A percentile compares a stretch with the other conserved stretches of the same genome.
Evolutionary conservation across 1,284 basidiomycete species (phyloP).

Genomic region (Puccinia horiana): DNA sequence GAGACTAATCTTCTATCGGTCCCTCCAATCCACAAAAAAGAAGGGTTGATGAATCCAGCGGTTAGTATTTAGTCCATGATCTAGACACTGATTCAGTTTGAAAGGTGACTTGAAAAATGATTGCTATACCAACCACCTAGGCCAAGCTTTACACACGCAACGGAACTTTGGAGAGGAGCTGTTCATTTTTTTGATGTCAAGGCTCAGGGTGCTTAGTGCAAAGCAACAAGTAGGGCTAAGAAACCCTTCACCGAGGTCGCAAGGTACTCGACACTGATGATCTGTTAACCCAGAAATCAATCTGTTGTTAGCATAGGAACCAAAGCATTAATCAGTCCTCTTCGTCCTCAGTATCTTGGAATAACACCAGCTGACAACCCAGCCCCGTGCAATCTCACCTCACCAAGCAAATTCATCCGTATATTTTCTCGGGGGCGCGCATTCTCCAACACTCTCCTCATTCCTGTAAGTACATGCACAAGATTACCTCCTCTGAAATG

Average conservation of each 20-base stretch:
- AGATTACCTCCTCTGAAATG: background rate
- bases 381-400: background rate
- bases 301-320: slow-evolving; percentile 19
- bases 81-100: too few relatives aligned
- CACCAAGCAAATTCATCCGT: background rate
- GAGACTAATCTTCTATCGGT: too few relatives aligned
- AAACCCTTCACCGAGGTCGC: background rate
- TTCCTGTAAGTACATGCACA: background rate
- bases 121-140: too few relatives aligned
- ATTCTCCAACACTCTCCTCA: background rate
- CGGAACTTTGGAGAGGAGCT: background rate
- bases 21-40: too few relatives aligned
- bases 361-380: background rate
- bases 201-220: slow-evolving; percentile 9
- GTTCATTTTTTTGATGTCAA: slow-evolving; percentile 18
- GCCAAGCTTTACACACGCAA: background rate
- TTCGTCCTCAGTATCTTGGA: background rate
- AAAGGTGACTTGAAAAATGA: too few relatives aligned
- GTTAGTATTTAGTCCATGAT: too few relatives aligned
- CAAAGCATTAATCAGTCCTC: background rate
- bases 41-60: too few relatives aligned
- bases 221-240: background rate
- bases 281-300: background rate
- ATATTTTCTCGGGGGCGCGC: background rate
- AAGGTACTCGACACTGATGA: slow-evolving; percentile 11